phyloP scores from a whole-genome alignment of 1,284 basidiomycete species.

The Pyrrhoderma lamaoense region DNA sequence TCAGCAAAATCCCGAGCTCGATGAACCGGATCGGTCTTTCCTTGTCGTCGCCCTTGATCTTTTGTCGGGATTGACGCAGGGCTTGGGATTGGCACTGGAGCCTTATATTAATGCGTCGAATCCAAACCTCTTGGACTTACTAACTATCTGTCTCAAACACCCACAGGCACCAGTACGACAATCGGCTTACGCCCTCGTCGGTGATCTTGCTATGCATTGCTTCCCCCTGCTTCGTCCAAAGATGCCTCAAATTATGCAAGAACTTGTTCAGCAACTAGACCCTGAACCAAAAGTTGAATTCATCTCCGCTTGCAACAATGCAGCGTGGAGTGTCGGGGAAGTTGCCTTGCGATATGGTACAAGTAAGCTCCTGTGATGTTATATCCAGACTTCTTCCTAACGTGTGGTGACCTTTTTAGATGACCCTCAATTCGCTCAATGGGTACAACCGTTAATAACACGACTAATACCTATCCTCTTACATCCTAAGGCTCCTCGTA shows the following conservation, averaged over 20 bases:
- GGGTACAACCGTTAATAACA: constrained; percentile 81
- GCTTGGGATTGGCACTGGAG: constrained; percentile 75
- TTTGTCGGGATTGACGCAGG: constrained; percentile 92
- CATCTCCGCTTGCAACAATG: constrained; percentile 97
- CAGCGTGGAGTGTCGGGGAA: constrained; percentile 99
- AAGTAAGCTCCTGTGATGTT: constrained; percentile 36
- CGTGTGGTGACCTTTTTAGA: constrained; percentile 32
- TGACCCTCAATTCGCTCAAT: constrained; percentile 80
- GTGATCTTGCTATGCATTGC: constrained; percentile 96
- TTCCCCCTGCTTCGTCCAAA: constrained; percentile 80
- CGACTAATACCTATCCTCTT: constrained; percentile 90
- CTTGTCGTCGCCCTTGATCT: constrained; percentile 96
- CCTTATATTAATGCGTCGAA: constrained; percentile 59
- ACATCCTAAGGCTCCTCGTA: constrained; percentile 87
- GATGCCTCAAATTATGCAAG: constrained; percentile 84
- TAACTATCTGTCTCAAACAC: constrained; percentile 86
- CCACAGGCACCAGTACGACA: constrained; percentile 93
- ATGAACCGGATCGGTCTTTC: constrained; percentile 93
- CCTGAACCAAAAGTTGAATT: constrained; percentile 88
- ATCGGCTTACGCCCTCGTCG: constrained; percentile 94
- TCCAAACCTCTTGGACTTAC: constrained; percentile 72
- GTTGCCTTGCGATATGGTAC: constrained; percentile 84
- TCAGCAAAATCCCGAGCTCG: constrained; percentile 79
- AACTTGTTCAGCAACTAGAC: constrained; percentile 86
- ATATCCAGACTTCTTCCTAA: constrained; percentile 7